Conservation (phyloP, 495 filamentous ascomycete species). For the Neurospora terricola region DNA sequence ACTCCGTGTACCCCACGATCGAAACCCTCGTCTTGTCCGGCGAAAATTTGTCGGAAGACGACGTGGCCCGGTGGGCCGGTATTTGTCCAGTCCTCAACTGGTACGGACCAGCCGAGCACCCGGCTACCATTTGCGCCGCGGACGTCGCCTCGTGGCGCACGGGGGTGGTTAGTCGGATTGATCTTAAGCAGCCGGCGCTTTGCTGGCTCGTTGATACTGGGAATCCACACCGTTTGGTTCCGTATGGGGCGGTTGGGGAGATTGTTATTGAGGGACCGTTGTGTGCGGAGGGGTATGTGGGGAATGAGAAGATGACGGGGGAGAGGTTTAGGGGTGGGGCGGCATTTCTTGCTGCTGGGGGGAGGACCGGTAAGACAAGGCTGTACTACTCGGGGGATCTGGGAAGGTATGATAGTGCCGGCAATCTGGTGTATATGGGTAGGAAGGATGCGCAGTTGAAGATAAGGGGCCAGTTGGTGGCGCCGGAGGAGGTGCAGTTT, state of each 20-base stretch:
- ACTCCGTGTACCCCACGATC: conserved; percentile 20
- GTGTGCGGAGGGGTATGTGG: not conserved
- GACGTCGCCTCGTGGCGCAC: not conserved
- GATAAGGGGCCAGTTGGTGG: conserved; percentile 54
- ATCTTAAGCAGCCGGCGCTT: not conserved
- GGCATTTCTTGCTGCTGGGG: not conserved
- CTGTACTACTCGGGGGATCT: conserved; percentile 62
- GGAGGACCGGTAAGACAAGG: conserved; percentile 12
- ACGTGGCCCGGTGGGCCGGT: conserved; percentile 8
- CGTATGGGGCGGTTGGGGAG: conserved; percentile 5
- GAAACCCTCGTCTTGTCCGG: conserved; percentile 18
- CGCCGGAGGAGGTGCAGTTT: conserved; percentile 56
- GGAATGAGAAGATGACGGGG: not conserved
- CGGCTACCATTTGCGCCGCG: conserved; percentile 9
- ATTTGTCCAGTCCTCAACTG: conserved; percentile 16
- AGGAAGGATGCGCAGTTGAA: conserved; percentile 60
- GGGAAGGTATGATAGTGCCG: conserved; percentile 47
- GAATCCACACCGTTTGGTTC: conserved; percentile 4
- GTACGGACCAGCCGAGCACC: conserved; percentile 19
- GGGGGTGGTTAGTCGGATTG: not conserved
- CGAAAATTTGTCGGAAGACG: conserved; percentile 14
- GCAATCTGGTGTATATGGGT: conserved; percentile 44
- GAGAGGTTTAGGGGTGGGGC: not conserved
- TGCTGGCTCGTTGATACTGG: conserved; percentile 2
- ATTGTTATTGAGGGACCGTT: conserved; percentile 7